Base-by-base conservation (phyloP, 2,329 filamentous ascomycete genomes). In the Monosporascus sp. region DNA sequence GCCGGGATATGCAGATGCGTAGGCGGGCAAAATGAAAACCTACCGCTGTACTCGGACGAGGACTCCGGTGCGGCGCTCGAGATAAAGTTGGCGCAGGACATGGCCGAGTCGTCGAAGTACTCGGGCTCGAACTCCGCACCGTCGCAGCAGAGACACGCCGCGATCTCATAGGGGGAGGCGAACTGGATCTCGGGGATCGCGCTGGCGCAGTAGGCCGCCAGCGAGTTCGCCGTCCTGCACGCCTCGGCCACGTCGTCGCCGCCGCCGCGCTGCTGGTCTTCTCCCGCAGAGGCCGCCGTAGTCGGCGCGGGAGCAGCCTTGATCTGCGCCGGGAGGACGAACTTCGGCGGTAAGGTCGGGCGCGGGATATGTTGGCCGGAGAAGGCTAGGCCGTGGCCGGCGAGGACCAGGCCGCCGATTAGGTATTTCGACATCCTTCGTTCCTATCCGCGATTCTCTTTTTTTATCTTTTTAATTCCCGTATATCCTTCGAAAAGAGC, bases 71-170 rank as follows among this genome's bases (percentile, higher is more conserved):
- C 22, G 9, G 20, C 46, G 17, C 35, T 27, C 18, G 37, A 47
- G 35, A 57, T 50, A 25, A 50, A 52, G 8, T 25, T 18, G 14
- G 50, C 50, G 25, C 55, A 57, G 15, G 25, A 35, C 20, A 49
- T 43, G 2, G 50, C 55, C 24, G 31, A 38, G 44, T 48, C 55
- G 35, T 54, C 50, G 31, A 57, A 52, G 18, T 48, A 37, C 14
- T 48, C 20, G 6, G 55, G 52, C 8, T 46, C 38, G 35, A 46
- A 57, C 3, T 27, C 36, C 7, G 25, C 37, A 20, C 55, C 53
- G n/a, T 49, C 41, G 31, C 55, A 57, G 44, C 55, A 57, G 15
- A 57, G 31, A 35, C 55, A 55, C 27, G 47, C n/a, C 17, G 35
- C 50, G 18, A 52, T 47, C 31, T 55, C 31, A 18, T 51, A 24